Evolutionary conservation across 2,329 filamentous ascomycete species (phyloP).

Genomic region (Stemphylium vesicarium): DNA sequence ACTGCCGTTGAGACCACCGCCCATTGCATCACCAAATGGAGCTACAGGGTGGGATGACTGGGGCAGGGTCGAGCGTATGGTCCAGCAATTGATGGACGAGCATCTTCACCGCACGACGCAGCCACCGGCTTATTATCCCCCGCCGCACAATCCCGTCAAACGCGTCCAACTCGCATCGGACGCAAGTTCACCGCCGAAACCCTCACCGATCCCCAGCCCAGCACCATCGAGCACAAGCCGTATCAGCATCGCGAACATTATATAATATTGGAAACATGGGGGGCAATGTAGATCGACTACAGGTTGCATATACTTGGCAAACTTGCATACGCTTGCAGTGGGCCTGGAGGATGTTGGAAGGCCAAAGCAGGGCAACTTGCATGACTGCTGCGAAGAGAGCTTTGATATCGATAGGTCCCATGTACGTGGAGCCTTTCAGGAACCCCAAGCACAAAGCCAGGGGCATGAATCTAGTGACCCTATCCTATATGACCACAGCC

Average conservation of each 20-base stretch:
- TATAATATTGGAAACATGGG: slow-evolving; percentile 28
- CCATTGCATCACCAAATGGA: slow-evolving; percentile 63
- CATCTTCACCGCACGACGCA: slow-evolving; percentile 45
- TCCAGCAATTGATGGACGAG: slow-evolving; percentile 62
- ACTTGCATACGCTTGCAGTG: background rate
- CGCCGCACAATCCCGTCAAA: slow-evolving; percentile 48
- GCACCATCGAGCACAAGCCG: slow-evolving; percentile 51
- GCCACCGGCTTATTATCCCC: slow-evolving; percentile 41
- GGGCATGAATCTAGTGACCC: no score
- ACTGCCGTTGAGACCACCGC: slow-evolving; percentile 57
- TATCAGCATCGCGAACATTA: slow-evolving; percentile 55
- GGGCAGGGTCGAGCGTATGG: slow-evolving; percentile 71
- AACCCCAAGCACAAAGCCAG: no score
- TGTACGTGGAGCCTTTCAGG: no score
- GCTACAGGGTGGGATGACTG: slow-evolving; percentile 79
- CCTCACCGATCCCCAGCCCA: slow-evolving; percentile 29
- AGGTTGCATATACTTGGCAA: background rate
- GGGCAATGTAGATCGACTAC: background rate
- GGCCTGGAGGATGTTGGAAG: background rate
- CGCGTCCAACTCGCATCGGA: slow-evolving; percentile 44
- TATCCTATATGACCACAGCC: no score
- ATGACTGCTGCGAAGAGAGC: background rate
- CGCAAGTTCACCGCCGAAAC: slow-evolving; percentile 24
- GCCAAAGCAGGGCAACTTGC: background rate
- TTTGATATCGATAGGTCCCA: background rate